phyloP scores from a whole-genome alignment of 306 rosid species.

The Citrullus colocynthis region DNA sequence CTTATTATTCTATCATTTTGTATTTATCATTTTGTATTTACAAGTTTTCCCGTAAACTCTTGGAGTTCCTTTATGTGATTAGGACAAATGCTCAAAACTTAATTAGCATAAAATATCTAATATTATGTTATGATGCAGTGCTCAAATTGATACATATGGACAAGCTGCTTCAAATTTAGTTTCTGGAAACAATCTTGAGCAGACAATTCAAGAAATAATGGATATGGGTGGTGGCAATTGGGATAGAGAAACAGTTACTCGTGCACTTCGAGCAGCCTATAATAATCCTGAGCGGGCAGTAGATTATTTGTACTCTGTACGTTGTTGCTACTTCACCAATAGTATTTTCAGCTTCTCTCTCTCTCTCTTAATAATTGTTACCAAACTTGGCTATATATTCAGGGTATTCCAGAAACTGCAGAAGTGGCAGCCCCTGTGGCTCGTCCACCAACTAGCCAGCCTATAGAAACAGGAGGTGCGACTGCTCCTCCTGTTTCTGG shows the following conservation, averaged over 20 bases:
- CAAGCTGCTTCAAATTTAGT: slow-evolving; percentile 89
- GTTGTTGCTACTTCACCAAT: slow-evolving; percentile 15
- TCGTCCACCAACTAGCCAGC: slow-evolving; percentile 40
- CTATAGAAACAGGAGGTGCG: slow-evolving; percentile 40
- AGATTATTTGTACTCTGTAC: slow-evolving; percentile 88
- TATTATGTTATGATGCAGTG: slow-evolving; percentile 28
- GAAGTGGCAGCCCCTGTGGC: slow-evolving; percentile 76
- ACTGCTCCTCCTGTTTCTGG: slow-evolving; percentile 25
- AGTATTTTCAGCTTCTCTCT: neutral
- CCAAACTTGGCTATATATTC: slow-evolving; percentile 15
- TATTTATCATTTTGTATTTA: neutral
- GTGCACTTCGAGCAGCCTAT: slow-evolving; percentile 89
- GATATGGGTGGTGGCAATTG: slow-evolving; percentile 96
- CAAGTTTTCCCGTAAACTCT: neutral
- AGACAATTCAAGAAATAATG: slow-evolving; percentile 69
- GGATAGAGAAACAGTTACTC: slow-evolving; percentile 82
- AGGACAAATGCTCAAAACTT: neutral
- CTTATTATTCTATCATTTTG: neutral
- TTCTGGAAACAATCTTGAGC: slow-evolving; percentile 69
- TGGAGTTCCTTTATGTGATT: neutral
- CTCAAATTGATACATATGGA: slow-evolving; percentile 44
- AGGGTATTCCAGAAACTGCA: slow-evolving; percentile 95
- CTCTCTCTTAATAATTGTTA: neutral
- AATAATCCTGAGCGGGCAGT: slow-evolving; percentile 96
- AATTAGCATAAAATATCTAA: neutral